Evolutionary conservation across 2,329 filamentous ascomycete species (phyloP).

Genomic region (Teratosphaeria zuluensis): DNA sequence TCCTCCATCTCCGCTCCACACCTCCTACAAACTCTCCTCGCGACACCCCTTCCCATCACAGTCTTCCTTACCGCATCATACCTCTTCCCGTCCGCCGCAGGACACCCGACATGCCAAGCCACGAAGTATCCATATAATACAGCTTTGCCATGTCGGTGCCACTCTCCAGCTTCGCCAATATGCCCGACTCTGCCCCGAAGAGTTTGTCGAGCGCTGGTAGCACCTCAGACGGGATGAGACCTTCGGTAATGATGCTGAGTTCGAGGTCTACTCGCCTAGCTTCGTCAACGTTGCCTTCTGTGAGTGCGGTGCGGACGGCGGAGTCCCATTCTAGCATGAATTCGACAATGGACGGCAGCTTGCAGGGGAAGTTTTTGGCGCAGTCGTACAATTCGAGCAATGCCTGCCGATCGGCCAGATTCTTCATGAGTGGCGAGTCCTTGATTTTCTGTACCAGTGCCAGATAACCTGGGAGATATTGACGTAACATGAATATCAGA

Average conservation of each 20-base stretch:
- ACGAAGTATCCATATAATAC: conserved; percentile 62
- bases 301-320: conserved; percentile 52
- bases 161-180: conserved; percentile 47
- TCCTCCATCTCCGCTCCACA: conserved; percentile 41
- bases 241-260: conserved; percentile 44
- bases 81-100: conserved; percentile 33
- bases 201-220: conserved; percentile 32
- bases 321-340: conserved; percentile 52
- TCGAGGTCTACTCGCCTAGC: conserved; percentile 41
- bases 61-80: conserved; percentile 48
- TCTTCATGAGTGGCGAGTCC: conserved; percentile 26
- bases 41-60: conserved; percentile 25
- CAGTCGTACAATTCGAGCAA: conserved; percentile 45
- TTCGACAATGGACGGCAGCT: conserved; percentile 36
- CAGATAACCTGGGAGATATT: neutral
- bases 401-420: conserved; percentile 44
- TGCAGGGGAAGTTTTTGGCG: conserved; percentile 37
- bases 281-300: conserved; percentile 34
- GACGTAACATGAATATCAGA: conserved; percentile 38
- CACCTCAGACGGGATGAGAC: conserved; percentile 42
- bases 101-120: conserved; percentile 49
- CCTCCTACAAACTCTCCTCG: conserved; percentile 33
- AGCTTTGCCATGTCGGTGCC: conserved; percentile 57
- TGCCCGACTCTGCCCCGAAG: conserved; percentile 37
- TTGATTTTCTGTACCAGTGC: neutral